Base-by-base conservation (phyloP, 352 stramenopile species). In the Pythium periplocum region DNA sequence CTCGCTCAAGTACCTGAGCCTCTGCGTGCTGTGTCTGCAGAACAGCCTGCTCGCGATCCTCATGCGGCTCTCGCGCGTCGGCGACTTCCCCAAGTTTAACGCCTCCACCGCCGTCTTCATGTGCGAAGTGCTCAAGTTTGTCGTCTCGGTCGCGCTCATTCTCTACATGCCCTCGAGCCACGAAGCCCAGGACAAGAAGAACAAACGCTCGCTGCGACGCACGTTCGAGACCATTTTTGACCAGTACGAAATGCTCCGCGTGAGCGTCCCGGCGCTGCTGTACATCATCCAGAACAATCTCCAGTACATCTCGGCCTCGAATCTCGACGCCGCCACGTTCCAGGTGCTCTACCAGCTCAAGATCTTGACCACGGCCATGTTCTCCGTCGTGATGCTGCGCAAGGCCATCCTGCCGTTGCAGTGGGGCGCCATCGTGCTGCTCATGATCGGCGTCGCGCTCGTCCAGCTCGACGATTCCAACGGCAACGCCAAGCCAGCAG, bases 281-380 rank as follows among this genome's bases (percentile, higher is more conserved):
- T 93, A 93, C 55, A 77, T 90, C 12, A 66, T 91, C 40, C 83
- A 91, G 57, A 93, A 93, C 74, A 93, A 90, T 48, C 57, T 93
- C 38, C 80, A 90, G 67, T 90, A 91, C 51, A 69, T 91, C 31
- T 80, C 83, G 10, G 78, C 79, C 37, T 87, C 82, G 44, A 90
- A 93, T 55, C 66, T 93, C 48, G 83, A 93, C 51, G 80, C 82
- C 4, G 72, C 80, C 41, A 78, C 78, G 9, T 93, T 90, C 57
- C 82, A 93, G 57, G 71, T 93, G 59, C 74, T 89, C 45, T 90
- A 89, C 69, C 83, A 94, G 68, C 78, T 94, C 64, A 94, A 94
- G 69, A 94, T 94, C 67, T 68, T 92, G 35, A 92, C 83, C 9
- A 94, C 83, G 6, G 81, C 83, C 40, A 69, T 92, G 40, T 94